These are phyloP conservation scores for Irpex lacteus DNA, from an alignment of 1,284 basidiomycete genomes.

Conservation along the genomic window DNA sequence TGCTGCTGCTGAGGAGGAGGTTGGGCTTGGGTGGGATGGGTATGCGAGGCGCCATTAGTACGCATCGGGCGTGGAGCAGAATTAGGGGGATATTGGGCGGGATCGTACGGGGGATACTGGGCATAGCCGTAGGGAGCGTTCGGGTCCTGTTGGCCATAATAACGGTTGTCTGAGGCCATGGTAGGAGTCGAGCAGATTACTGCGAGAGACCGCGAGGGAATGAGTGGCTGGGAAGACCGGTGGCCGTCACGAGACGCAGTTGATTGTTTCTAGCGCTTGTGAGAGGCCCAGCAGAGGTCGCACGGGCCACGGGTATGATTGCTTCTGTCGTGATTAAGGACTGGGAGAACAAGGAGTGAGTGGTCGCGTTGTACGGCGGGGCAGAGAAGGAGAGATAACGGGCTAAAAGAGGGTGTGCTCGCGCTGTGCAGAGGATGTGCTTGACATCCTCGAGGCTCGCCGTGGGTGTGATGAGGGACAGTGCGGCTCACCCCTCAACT, in stretches of 20 bases:
- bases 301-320: slow-evolving; percentile 18
- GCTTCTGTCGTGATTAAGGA: slow-evolving; percentile 21
- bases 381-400: neutral
- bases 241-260: slow-evolving; percentile 18
- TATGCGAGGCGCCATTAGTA: slow-evolving; percentile 38
- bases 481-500: neutral
- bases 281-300: slow-evolving; percentile 29
- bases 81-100: slow-evolving; percentile 34
- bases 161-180: slow-evolving; percentile 57
- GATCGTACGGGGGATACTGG: slow-evolving; percentile 38
- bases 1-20: slow-evolving; percentile 30
- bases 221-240: slow-evolving; percentile 18
- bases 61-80: slow-evolving; percentile 31
- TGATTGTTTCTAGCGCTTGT: slow-evolving; percentile 27
- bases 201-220: slow-evolving; percentile 13
- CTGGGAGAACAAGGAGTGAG: slow-evolving; percentile 23
- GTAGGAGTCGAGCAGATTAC: slow-evolving; percentile 15
- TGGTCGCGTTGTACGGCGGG: slow-evolving; percentile 14
- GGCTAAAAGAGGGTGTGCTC: neutral
- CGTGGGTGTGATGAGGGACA: slow-evolving; percentile 8
- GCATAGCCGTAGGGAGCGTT: slow-evolving; percentile 54
- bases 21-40: slow-evolving; percentile 24
- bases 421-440: neutral
- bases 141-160: slow-evolving; percentile 42
- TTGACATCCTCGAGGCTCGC: slow-evolving; percentile 10